Evolutionary conservation across 306 rosid genomes (phyloP).

Genomic region (Lathyrus aphaca): DNA sequence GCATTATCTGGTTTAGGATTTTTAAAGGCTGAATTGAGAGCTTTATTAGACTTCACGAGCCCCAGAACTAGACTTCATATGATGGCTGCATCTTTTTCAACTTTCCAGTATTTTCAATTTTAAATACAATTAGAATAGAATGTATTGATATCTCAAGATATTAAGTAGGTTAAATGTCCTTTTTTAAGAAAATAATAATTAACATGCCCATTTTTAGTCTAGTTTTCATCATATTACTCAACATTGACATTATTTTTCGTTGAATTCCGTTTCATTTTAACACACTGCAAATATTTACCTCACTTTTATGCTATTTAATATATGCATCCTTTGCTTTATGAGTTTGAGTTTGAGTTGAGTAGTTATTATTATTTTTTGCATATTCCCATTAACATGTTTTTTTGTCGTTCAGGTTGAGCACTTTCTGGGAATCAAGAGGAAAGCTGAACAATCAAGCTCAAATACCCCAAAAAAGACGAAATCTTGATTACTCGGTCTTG

Average conservation of each 20-base stretch:
- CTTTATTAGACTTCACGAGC: not conserved
- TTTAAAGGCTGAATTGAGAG: not conserved
- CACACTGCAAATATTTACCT: slow-evolving; percentile 1
- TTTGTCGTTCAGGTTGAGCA: slow-evolving; percentile 73
- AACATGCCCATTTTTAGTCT: not conserved
- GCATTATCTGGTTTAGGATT: not conserved
- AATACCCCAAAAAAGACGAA: slow-evolving; percentile 67
- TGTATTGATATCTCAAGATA: slow-evolving; percentile 3
- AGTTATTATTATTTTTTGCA: not conserved
- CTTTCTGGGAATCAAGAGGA: slow-evolving; percentile 90
- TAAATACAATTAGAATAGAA: not conserved
- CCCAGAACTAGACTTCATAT: not conserved
- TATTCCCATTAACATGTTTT: slow-evolving; percentile 9
- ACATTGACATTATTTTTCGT: not conserved
- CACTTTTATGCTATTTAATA: slow-evolving; percentile 5
- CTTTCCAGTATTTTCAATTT: not conserved
- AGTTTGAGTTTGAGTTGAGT: slow-evolving; percentile 5
- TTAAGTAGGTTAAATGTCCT: not conserved
- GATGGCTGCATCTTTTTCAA: slow-evolving; percentile 8
- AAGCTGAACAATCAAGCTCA: slow-evolving; percentile 61
- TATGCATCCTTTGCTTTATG: not conserved
- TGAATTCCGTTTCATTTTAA: not conserved
- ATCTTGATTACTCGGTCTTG: slow-evolving; percentile 42
- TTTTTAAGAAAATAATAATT: too few relatives aligned
- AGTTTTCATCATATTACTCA: not conserved